Evolutionary conservation across 768 basidiomycete genomes (phyloP).

Genomic region (Leccinum sublutescens): DNA sequence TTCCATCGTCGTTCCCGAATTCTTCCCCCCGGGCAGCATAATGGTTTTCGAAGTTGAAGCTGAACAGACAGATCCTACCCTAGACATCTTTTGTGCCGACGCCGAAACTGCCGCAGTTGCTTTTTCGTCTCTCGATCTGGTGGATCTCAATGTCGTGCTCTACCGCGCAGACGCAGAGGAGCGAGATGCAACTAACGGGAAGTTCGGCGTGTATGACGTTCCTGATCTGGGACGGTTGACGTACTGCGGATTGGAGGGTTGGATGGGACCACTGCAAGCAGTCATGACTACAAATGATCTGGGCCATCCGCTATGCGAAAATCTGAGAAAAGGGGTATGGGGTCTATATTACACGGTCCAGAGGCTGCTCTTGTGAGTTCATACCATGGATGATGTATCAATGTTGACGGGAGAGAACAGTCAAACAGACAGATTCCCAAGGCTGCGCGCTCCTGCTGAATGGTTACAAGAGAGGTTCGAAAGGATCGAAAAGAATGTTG

Average conservation of each 20-base stretch:
- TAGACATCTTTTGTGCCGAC: constrained; percentile 73
- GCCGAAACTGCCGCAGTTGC: constrained; percentile 73
- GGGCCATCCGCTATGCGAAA: constrained; percentile 86
- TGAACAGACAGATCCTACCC: constrained; percentile 62
- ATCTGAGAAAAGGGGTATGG: constrained; percentile 88
- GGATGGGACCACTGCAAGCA: constrained; percentile 86
- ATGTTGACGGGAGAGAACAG: constrained; percentile 35
- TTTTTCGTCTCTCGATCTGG: constrained; percentile 69
- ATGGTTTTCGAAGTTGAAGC: constrained; percentile 90
- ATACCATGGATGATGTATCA: background rate
- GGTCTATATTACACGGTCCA: constrained; percentile 83
- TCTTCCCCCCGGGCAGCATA: constrained; percentile 94
- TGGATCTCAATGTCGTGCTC: constrained; percentile 88
- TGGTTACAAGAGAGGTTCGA: constrained; percentile 94
- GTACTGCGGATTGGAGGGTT: constrained; percentile 96
- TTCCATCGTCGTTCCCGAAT: constrained; percentile 80
- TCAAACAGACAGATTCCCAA: constrained; percentile 61
- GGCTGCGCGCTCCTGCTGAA: constrained; percentile 62
- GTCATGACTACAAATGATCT: constrained; percentile 91
- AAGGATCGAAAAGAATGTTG: constrained; percentile 65
- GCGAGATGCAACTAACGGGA: constrained; percentile 78
- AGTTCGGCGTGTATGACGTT: constrained; percentile 80
- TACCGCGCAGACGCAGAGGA: constrained; percentile 91
- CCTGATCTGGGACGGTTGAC: constrained; percentile 71
- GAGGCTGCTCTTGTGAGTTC: constrained; percentile 66